Base-by-base conservation (phyloP, 2,329 filamentous ascomycete species). In the Pseudocercospora fijiensis region DNA sequence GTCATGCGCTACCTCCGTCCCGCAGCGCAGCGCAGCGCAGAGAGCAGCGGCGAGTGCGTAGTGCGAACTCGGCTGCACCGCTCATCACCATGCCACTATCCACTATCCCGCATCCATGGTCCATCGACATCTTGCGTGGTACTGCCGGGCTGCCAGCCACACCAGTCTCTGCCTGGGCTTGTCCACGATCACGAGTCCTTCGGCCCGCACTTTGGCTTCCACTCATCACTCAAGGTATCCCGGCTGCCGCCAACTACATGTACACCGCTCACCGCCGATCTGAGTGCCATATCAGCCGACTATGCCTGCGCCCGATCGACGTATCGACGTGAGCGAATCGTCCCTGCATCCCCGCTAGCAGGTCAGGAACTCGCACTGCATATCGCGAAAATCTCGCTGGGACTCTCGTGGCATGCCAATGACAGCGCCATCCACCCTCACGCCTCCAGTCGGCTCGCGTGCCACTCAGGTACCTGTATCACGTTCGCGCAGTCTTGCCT, bases 221-320 rank as follows among this genome's bases (percentile, higher is more conserved):
- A n/a, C n/a, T n/a, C n/a, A 22, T 18, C 45, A 51, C 18, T 51
- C 47, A 20, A 51, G 16, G 18, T 24, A 26, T 26, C 47, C 13
- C 47, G 47, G n/a, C 20, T 52, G n/a, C 24, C 49, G 49, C 16
- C 7, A 28, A 24, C 20, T n/a, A 51, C 7, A 28, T 9, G 11
- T n/a, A 51, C 22, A n/a, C 27, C 24, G 53, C 53, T 56, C 53
- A 56, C 53, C 53, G 53, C 53, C 24, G 30, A 33, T 56, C 26
- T 30, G 28, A 41, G 20, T 37, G 53, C 53, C 16, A 41, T 56
- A 24, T 56, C 52, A 37, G 27, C 52, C 28, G 27, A 56, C n/a
- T 37, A 20, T n/a, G 26, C 24, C n/a, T 11, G 51, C 26, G n/a
- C 26, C 26, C 51, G 5, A 33, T 55, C 51, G 51, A 5, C 27